Base-by-base conservation (phyloP, 2,329 filamentous ascomycete genomes). In the Colletotrichum sp. region DNA sequence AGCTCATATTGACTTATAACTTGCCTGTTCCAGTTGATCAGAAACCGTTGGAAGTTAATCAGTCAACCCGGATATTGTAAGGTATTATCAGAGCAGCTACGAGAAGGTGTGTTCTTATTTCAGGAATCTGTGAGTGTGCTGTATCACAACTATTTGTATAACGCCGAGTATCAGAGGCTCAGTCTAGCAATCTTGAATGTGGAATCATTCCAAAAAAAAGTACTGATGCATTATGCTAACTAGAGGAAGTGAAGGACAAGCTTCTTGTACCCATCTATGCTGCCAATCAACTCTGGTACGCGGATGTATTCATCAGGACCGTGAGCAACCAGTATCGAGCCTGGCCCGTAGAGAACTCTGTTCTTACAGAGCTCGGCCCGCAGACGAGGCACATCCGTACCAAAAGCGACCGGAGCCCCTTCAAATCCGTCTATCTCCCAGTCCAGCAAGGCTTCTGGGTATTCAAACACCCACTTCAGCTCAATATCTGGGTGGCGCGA, bases 341-440 rank as follows among this genome's bases (percentile, higher is more conserved):
- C 85, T 3, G 85, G 85, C 1, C 84, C 85, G 71, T 86, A 86
- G 25, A 87, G 78, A 19, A 85, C 82, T 65, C 83, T 83, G 55
- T 80, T 85, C 57, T 82, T 32, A 39, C 79, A 79, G 80, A 22
- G 80, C 74, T 61, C 82, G 78, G 59, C 78, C 39, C 79, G 80
- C 9, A 86, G 79, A 6, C 84, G 80, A 6, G 85, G 85, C 6
- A 85, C 82, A 52, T 87, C 85, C 3, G 85, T 86, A 1, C 85
- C 85, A 72, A 83, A 86, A 5, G 83, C 79, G 60, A 86, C 84
- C 0, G 84, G 82, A 9, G 82, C 80, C 6, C 82, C 79, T 16
- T 85, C 82, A 63, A 86, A 84, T 3, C 84, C 84, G 27, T 81
- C 82, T 67, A 86, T 82, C 30, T 85, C 82, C 80, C 83, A 84